Conservation (phyloP, 352 stramenopile genomes). For the Saprolegnia parasitica region DNA sequence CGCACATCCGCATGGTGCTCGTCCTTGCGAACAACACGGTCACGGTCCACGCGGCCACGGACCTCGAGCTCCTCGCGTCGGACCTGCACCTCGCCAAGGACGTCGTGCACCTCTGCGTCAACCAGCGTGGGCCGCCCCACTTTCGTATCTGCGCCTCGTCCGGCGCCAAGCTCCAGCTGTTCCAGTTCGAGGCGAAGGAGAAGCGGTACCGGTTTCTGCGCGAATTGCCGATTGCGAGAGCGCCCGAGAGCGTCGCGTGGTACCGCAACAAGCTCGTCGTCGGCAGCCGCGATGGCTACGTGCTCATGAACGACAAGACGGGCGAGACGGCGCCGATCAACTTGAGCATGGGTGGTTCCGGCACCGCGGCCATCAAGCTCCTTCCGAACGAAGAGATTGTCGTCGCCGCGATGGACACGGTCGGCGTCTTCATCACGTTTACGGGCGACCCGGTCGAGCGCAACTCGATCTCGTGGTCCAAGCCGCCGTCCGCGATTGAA, state of each 20-base stretch:
- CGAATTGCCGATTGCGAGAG: slow-evolving; percentile 67
- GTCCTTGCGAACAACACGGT: slow-evolving; percentile 71
- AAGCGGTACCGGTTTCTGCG: slow-evolving; percentile 76
- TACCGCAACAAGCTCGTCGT: slow-evolving; percentile 86
- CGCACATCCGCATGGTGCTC: slow-evolving; percentile 84
- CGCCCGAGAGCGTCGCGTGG: slow-evolving; percentile 77
- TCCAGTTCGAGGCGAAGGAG: slow-evolving; percentile 74
- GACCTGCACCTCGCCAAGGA: slow-evolving; percentile 78
- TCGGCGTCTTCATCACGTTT: slow-evolving; percentile 76
- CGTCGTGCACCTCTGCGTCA: slow-evolving; percentile 69
- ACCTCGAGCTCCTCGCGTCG: slow-evolving; percentile 68
- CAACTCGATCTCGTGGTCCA: slow-evolving; percentile 80
- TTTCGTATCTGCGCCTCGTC: slow-evolving; percentile 70
- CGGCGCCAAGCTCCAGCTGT: slow-evolving; percentile 36
- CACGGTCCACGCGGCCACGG: slow-evolving; percentile 66
- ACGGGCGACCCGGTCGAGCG: slow-evolving; percentile 71
- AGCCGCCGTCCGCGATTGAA: slow-evolving; percentile 63
- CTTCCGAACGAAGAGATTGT: slow-evolving; percentile 82
- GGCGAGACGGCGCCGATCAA: slow-evolving; percentile 69
- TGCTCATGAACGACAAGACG: slow-evolving; percentile 77
- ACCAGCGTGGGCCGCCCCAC: slow-evolving; percentile 76
- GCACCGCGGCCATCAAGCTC: slow-evolving; percentile 69
- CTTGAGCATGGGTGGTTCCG: slow-evolving; percentile 57
- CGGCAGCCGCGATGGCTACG: slow-evolving; percentile 70
- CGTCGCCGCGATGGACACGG: slow-evolving; percentile 74